Conservation (phyloP, 345 rosid species). For the Melaleuca alternifolia region DNA sequence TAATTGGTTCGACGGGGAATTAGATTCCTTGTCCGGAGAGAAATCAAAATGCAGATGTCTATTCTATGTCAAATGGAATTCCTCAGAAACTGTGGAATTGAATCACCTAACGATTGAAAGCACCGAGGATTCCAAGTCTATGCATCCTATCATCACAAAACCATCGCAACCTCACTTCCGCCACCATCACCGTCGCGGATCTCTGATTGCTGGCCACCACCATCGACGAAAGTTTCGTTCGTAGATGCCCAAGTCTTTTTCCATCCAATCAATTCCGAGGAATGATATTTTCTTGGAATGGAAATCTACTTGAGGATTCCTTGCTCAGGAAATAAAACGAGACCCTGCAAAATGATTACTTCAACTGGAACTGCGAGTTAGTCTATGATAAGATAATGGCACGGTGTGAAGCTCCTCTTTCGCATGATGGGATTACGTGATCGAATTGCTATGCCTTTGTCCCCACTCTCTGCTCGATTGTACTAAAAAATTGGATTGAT, state of each 20-base stretch:
- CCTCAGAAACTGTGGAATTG: background rate
- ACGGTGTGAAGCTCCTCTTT: background rate
- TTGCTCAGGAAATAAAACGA: background rate
- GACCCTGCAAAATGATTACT: background rate
- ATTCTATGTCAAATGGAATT: background rate
- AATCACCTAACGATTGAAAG: background rate
- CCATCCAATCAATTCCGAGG: background rate
- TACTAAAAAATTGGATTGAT: background rate
- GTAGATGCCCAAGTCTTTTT: background rate
- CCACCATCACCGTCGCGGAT: background rate
- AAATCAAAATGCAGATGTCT: background rate
- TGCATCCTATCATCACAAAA: background rate
- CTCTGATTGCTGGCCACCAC: background rate
- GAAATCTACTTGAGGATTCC: background rate
- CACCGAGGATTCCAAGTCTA: background rate
- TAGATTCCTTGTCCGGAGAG: background rate
- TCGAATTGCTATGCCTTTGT: background rate
- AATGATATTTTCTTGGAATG: background rate
- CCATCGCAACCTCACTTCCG: background rate
- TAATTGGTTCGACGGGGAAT: background rate
- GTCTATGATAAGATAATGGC: background rate
- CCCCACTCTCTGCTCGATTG: background rate
- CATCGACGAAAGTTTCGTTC: background rate
- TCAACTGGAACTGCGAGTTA: background rate
- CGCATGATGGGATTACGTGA: background rate